A percentile compares a stretch with the other conserved stretches of the same genome.
These are phyloP conservation scores for Trichocomaceae sp. DNA, from an alignment of 2,329 filamentous ascomycete species.

Conservation along the genomic window DNA sequence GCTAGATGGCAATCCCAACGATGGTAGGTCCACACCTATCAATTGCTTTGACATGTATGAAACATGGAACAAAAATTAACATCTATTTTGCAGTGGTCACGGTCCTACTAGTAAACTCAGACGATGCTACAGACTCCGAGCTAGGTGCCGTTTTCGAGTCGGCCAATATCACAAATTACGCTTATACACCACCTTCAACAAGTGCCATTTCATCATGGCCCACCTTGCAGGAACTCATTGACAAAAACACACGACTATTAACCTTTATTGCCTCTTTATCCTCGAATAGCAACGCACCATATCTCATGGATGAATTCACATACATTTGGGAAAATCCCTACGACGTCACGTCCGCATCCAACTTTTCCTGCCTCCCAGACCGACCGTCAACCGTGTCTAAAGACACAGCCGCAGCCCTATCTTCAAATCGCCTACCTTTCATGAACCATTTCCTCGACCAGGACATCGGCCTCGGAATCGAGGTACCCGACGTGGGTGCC, in stretches of 20 bases:
- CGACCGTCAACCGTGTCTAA: constrained; percentile 53
- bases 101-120: constrained; percentile 64
- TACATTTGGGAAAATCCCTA: constrained; percentile 66
- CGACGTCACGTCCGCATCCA: constrained; percentile 54
- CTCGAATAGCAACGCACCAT: constrained; percentile 31
- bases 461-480: constrained; percentile 47
- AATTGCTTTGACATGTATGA: not conserved
- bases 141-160: constrained; percentile 51
- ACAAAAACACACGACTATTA: constrained; percentile 57
- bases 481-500: constrained; percentile 55
- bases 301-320: constrained; percentile 39
- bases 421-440: constrained; percentile 58
- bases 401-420: constrained; percentile 45
- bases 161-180: constrained; percentile 56
- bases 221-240: constrained; percentile 64
- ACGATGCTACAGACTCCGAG: constrained; percentile 49
- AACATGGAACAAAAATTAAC: constrained; percentile 3
- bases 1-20: constrained; percentile 63
- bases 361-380: constrained; percentile 67
- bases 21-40: constrained; percentile 33
- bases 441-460: constrained; percentile 76
- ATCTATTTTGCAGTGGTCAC: constrained; percentile 54
- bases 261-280: constrained; percentile 57
- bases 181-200: constrained; percentile 50
- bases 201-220: constrained; percentile 54